Conservation (phyloP, 768 basidiomycete genomes). For the Amanita pseudoporphyria region DNA sequence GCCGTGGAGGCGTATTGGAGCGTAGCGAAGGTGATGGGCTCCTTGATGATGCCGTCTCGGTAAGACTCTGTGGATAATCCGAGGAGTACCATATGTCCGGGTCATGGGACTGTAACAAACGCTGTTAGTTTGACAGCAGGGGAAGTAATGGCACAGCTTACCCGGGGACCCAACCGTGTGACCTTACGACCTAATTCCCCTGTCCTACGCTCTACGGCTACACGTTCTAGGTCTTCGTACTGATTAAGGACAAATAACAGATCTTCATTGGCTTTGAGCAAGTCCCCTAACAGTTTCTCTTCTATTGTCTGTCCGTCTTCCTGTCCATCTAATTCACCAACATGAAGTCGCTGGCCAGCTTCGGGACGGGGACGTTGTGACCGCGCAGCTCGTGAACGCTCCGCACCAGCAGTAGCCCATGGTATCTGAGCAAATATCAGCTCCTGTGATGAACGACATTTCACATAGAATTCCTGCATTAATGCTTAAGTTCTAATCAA, state of each 20-base stretch:
- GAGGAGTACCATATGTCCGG: conserved; percentile 13
- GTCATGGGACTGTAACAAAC: conserved; percentile 27
- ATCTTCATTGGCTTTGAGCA: conserved; percentile 68
- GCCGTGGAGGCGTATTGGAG: conserved; percentile 29
- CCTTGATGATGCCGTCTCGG: conserved; percentile 29
- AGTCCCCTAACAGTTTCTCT: conserved; percentile 62
- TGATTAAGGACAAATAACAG: conserved; percentile 59
- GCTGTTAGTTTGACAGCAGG: neutral
- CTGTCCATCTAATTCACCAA: conserved; percentile 7
- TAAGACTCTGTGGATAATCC: conserved; percentile 9
- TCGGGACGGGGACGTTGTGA: conserved; percentile 17
- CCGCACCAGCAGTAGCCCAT: conserved; percentile 82
- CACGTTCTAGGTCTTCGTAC: conserved; percentile 68
- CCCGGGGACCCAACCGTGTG: conserved; percentile 53
- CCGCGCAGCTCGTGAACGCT: conserved; percentile 44
- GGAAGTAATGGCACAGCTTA: conserved; percentile 23
- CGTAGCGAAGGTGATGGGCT: conserved; percentile 33
- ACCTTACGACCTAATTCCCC: conserved; percentile 68
- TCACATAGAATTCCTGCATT: conserved; percentile 69
- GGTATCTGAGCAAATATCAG: conserved; percentile 81
- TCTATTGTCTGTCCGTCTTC: conserved; percentile 39
- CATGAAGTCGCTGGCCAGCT: conserved; percentile 19
- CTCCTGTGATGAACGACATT: conserved; percentile 77
- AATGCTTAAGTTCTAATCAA: neutral
- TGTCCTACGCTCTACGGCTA: conserved; percentile 53